These are phyloP conservation scores for Candida pini DNA, from an alignment of 805 yeast species.

Conservation along the genomic window DNA sequence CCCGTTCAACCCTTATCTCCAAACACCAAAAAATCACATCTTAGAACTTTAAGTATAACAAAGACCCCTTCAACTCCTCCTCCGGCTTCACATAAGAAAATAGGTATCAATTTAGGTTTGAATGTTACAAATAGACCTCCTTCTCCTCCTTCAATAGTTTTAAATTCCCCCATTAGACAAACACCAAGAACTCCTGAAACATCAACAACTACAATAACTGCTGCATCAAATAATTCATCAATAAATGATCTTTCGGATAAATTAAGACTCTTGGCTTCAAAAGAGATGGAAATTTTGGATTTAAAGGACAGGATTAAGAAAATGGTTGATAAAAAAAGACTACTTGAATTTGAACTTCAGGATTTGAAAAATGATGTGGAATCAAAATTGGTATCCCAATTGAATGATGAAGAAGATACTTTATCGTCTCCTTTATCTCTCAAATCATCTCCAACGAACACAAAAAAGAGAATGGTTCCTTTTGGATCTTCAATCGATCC, in stretches of 20 bases:
- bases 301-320: constrained; percentile 50
- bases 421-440: constrained; percentile 5
- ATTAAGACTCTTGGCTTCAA: constrained; percentile 55
- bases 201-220: constrained; percentile 2
- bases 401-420: constrained; percentile 18
- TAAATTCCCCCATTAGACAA: neutral
- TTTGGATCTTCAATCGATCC: constrained; percentile 18
- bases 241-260: constrained; percentile 43
- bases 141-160: constrained; percentile 2
- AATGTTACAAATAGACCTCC: constrained; percentile 10
- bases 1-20: constrained; percentile 1
- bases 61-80: constrained; percentile 10
- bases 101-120: constrained; percentile 28
- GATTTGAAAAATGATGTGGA: constrained; percentile 44
- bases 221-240: constrained; percentile 1
- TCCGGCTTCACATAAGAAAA: constrained; percentile 10
- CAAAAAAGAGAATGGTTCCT: constrained; percentile 10
- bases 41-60: constrained; percentile 19
- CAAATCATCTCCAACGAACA: constrained; percentile 16
- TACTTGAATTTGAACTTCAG: constrained; percentile 44
- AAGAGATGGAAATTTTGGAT: constrained; percentile 65
- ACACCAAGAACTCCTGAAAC: constrained; percentile 6
- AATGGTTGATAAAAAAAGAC: constrained; percentile 33
- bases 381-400: constrained; percentile 37
- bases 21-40: constrained; percentile 6